Base-by-base conservation (phyloP, 805 yeast species). In the Yueomyces sinensis region DNA sequence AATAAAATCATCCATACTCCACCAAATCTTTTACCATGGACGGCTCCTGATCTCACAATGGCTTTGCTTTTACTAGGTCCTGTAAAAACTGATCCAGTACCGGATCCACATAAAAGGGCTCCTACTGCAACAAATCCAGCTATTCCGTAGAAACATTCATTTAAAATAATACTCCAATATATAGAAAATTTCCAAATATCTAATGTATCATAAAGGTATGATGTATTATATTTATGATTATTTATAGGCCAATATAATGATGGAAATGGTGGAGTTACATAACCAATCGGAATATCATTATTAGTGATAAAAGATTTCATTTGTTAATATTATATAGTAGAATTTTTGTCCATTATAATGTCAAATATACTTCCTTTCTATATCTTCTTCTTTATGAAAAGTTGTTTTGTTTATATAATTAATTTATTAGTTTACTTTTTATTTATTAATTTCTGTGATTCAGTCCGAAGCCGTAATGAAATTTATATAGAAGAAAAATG, bases 121-220 rank as follows among this genome's bases (percentile, higher is more conserved):
- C 7, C 7, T 11, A 11, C 7, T 3, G 91, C 86, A 42, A 76
- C 58, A 0, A 62, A 29, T 0, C 91, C 93, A 0, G 87, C 78
- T 0, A 71, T 61, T 1, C 64, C 49, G 53, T 84, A 83, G 38
- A 82, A 68, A 1, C 66, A 73, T 1, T 64, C 63, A 52, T 72
- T 78, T 43, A 82, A 59, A 7, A 86, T 76, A 32, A 89, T 45
- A 13, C 80, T 68, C 97, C 98, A 89, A 45, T 61, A 68, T 9
- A 83, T 63, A 0, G 95, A 82, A 63, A 82, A 89, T 42, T 56
- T 59, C 91, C 94, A 87, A 13, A 89, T 72, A 46, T 84, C 95
- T 14, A 52, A 43, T 2, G 76, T 59, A 46, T 74, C 71, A 58
- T 82, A 89, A 4, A 89, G 68, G 42, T 68, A 74, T 25, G 84